Evolutionary conservation across 75 land plant species (phyloP).

Genomic region (Pinus taeda): DNA sequence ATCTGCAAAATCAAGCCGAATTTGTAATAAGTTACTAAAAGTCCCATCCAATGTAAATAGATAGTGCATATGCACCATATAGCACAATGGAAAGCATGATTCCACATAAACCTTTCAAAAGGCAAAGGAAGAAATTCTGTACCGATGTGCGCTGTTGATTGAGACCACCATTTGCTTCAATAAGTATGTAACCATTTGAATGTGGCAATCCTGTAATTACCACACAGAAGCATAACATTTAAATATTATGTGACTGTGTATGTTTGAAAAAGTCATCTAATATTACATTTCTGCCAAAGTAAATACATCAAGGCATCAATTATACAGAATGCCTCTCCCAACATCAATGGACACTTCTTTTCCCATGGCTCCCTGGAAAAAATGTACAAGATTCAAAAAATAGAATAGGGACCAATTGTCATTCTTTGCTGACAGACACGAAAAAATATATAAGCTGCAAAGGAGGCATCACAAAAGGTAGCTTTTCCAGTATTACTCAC

Average conservation of each 20-base stretch:
- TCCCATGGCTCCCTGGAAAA: background rate
- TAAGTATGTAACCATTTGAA: conserved; percentile 76
- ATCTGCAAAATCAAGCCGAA: conserved; percentile 47
- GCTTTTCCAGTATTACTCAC: background rate
- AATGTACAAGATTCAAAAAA: background rate
- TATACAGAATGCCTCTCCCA: background rate
- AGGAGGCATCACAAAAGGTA: background rate
- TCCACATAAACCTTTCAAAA: background rate
- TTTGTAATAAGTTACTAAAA: background rate
- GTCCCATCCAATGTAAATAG: background rate
- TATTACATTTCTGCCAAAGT: background rate
- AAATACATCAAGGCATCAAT: background rate
- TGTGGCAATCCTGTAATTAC: conserved; percentile 47
- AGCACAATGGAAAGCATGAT: background rate
- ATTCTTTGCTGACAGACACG: too few relatives aligned
- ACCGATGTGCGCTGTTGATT: conserved; percentile 86
- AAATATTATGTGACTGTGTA: background rate
- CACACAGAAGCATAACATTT: background rate
- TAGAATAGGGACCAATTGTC: too few relatives aligned
- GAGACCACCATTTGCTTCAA: conserved; percentile 93
- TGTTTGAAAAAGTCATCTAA: background rate
- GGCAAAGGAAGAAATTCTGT: conserved; percentile 3
- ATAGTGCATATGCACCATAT: background rate
- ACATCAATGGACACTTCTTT: background rate
- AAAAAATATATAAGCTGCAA: background rate